Evolutionary conservation across 2,329 filamentous ascomycete species (phyloP), one percentile per base, ranked within the genome.

Genomic region (Ophiostoma sp.): DNA sequence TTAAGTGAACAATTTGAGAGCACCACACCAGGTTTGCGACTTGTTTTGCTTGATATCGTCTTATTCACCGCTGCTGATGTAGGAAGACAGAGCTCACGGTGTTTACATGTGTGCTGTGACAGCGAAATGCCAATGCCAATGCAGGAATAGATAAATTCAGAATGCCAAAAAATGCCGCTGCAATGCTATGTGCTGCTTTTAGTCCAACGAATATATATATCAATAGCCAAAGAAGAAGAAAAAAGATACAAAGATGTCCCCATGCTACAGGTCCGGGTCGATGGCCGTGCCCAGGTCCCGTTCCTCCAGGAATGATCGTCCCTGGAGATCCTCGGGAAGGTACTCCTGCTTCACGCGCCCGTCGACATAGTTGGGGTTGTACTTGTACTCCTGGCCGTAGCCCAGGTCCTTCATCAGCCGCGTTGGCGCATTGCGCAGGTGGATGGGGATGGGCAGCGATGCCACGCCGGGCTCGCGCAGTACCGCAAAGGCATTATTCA

Each of bases 311-410:
- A 98, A 98, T 27, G 76, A 82, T 67, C 90, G 84, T 0, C 89
- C 93, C 48, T 82, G 78, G 8, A 99, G 79, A 70, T 86, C 86
- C 13, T 92, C 89, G 0, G 95, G 95, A n/a, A 99, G 79, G 79
- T 98, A 99, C 33, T 94, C 90, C 81, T 99, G 95, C 73, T 83
- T 85, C 0, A 98, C 94, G 74, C 82, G 87, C 0, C 95, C 95
- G 72, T 94, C 88, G 68, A 86, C 80, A 76, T 94, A 99, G 75
- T 96, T 92, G 0, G 95, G 95, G 74, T 96, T 96, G 77, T 99
- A 98, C 79, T 98, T 98, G 80, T 99, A 99, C 77, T 93, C 91
- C 67, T 88, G 89, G 0, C 94, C 94, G 76, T 93, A 96, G 0
- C 93, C 94, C 74, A 98, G 81, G 74, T 97, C 94, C 76, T 94